Percentiles rank a stretch among this genome's conserved stretches.
Evolutionary conservation across 2,329 filamentous ascomycete species (phyloP).

Genomic region (Exophiala sp.): DNA sequence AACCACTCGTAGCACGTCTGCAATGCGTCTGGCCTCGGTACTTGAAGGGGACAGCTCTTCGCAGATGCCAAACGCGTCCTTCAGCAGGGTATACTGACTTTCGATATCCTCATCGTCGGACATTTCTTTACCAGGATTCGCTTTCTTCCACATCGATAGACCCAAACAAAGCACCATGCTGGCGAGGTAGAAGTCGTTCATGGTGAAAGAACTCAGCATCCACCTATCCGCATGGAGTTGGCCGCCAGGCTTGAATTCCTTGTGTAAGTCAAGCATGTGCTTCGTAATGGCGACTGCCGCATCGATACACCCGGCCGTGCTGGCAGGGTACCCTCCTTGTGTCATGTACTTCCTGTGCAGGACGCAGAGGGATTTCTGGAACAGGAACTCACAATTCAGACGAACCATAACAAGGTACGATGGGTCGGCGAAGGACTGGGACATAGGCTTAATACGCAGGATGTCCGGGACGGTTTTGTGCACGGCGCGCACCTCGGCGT

Average conservation of each 20-base stretch:
- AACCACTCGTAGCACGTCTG: conserved; percentile 20
- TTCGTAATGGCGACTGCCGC: conserved; percentile 49
- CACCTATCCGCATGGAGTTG: conserved; percentile 52
- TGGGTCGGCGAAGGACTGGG: conserved; percentile 45
- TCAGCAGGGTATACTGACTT: conserved; percentile 14
- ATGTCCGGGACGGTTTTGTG: conserved; percentile 25
- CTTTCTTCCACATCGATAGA: conserved; percentile 23
- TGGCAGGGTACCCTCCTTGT: conserved; percentile 37
- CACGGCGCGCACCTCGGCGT: conserved; percentile 26
- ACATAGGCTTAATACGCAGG: conserved; percentile 24
- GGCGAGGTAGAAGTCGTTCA: conserved; percentile 61
- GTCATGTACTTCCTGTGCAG: conserved; percentile 54
- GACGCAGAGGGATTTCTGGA: conserved; percentile 51
- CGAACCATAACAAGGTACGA: conserved; percentile 51
- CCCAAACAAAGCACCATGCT: conserved; percentile 58
- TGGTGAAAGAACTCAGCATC: conserved; percentile 56
- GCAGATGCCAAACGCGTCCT: conserved; percentile 22
- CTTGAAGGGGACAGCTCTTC: conserved; percentile 22
- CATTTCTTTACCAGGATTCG: conserved; percentile 10
- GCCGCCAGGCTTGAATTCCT: conserved; percentile 53
- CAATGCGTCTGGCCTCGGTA: conserved; percentile 26
- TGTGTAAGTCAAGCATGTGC: conserved; percentile 49
- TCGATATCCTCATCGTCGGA: conserved; percentile 24
- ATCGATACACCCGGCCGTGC: conserved; percentile 45
- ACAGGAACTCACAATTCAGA: conserved; percentile 51